A percentile compares a stretch with the other conserved stretches of the same genome.
Evolutionary conservation across 202 grass and related monocot species (phyloP).

Genomic region (Carex sylvatica): DNA sequence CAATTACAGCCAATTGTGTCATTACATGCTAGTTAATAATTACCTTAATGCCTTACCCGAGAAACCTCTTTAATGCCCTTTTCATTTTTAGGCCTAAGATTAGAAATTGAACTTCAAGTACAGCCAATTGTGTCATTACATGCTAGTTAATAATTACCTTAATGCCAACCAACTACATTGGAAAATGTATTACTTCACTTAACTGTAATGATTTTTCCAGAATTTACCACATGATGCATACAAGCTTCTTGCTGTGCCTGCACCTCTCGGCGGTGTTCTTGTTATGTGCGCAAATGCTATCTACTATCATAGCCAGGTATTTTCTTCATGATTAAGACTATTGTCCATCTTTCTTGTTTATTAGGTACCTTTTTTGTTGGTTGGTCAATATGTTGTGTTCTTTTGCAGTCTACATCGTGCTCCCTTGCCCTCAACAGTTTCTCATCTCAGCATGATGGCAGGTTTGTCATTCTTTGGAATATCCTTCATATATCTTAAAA

Average conservation of each 20-base stretch:
- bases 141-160: neutral
- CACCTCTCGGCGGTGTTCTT: constrained; percentile 92
- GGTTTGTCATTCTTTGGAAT: constrained; percentile 38
- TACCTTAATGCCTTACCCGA: neutral
- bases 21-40: neutral
- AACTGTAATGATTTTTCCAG: constrained; percentile 39
- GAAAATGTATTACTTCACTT: neutral
- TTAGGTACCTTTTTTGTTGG: neutral
- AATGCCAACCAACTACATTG: neutral
- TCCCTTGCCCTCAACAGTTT: constrained; percentile 84
- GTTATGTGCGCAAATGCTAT: constrained; percentile 86
- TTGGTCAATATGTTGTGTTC: constrained; percentile 26
- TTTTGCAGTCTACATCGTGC: constrained; percentile 77
- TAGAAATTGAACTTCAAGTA: neutral
- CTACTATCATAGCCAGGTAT: constrained; percentile 91
- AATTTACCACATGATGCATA: constrained; percentile 86
- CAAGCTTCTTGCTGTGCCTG: constrained; percentile 84
- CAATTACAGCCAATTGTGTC: neutral
- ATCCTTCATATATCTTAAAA: constrained; percentile 9
- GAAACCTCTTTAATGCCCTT: neutral
- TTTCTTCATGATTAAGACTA: constrained; percentile 15
- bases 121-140: neutral
- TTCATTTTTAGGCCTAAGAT: neutral
- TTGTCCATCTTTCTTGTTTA: constrained; percentile 10
- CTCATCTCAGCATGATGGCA: constrained; percentile 62